Base-by-base conservation (phyloP, 176 grass and related monocot species). In the Lolium perenne region DNA sequence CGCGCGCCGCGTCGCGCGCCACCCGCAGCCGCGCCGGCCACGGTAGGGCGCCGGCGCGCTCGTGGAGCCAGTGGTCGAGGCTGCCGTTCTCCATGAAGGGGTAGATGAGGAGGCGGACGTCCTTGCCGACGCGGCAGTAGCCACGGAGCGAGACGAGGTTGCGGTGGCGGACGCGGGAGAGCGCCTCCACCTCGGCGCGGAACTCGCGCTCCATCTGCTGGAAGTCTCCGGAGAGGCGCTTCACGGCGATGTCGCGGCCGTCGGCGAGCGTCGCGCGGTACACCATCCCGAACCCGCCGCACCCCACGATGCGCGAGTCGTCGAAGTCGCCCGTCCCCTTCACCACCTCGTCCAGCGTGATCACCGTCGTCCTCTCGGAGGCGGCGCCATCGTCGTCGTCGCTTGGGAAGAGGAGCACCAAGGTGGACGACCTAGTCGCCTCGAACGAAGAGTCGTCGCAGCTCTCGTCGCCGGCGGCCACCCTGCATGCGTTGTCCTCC, bases 41-140 rank as follows among this genome's bases (percentile, higher is more conserved):
- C 11, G 82, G 41, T 1, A 97, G 63, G 6, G 12, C 40, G 41
- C 7, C 40, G 14, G 10, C 61, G 67, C 51, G 56, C 25, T 86
- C 87, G 80, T 97, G 91, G 54, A 95, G 93, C 93, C 90, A 92
- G 40, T 80, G 77, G 88, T 95, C 93, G 2, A 95, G 93, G 90
- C 88, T 90, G 76, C 93, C 90, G 83, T 80, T 87, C 68, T 84
- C 75, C 89, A 91, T 91, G 85, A 54, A 91, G 6, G 89, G 85
- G 90, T 95, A 95, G 90, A 95, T 92, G 76, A 95, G 93, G 3
- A 92, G 82, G 1, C 90, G 85, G 7, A 74, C 71, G 83, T 92
- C 93, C 76, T 83, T 79, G 83, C 86, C 90, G 32, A 86, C 57
- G 80, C 86, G 79, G 86, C 90, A 95, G 88, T 88, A 92, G 0